These are phyloP conservation scores for Zalerion maritima DNA, from an alignment of 495 filamentous ascomycete species.

Conservation along the genomic window DNA sequence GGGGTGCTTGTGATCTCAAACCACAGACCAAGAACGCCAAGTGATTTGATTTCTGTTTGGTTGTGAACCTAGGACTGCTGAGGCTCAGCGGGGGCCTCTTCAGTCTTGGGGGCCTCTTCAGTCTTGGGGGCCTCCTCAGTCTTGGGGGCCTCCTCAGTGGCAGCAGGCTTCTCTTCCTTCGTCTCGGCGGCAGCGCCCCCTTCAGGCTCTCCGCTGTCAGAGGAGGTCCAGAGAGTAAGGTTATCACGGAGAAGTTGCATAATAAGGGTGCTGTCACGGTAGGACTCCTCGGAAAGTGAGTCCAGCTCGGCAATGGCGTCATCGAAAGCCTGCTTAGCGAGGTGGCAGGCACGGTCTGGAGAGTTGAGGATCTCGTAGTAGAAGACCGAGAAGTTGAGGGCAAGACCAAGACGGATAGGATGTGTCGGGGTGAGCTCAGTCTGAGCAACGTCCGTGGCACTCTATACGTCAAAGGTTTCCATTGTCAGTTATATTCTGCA, in stretches of 20 bases:
- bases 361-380: conserved; percentile 99
- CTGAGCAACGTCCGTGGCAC: conserved; percentile 95
- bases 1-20: no score
- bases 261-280: conserved; percentile 99
- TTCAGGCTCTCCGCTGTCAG: conserved; percentile 77
- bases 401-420: conserved; percentile 95
- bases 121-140: conserved; percentile 24
- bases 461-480: conserved; percentile 37
- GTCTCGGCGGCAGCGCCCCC: conserved; percentile 40
- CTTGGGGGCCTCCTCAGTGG: conserved; percentile 39
- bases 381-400: conserved; percentile 99
- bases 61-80: no score
- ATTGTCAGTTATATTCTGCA: no score
- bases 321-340: conserved; percentile 98
- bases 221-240: conserved; percentile 98
- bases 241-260: conserved; percentile 99
- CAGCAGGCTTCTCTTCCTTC: conserved; percentile 48
- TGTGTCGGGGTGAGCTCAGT: conserved; percentile 96
- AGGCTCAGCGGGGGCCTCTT: conserved; percentile 30
- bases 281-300: conserved; percentile 95
- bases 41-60: no score
- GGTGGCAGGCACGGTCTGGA: conserved; percentile 94
- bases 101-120: conserved; percentile 37
- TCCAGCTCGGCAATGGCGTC: conserved; percentile 99
- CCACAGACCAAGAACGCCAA: no score